These are phyloP conservation scores for Allomyces macrogynus DNA, from an alignment of 192 early-diverging fungal genomes.

Conservation along the genomic window DNA sequence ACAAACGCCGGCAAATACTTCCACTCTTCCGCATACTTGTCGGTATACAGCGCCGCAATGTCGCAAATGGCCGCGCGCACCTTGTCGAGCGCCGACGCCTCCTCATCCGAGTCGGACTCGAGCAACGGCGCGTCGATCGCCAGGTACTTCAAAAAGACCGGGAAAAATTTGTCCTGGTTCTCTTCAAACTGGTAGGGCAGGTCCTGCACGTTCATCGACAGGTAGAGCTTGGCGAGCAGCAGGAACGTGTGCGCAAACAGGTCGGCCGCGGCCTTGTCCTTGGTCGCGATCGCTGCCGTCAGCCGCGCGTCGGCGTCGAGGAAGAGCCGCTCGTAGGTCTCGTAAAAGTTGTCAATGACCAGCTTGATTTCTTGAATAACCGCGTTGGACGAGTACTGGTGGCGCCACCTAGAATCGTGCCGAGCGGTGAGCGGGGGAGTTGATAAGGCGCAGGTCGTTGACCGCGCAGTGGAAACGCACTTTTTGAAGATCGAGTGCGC, in stretches of 20 bases:
- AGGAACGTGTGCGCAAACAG: slow-evolving; percentile 51
- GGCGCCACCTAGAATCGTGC: slow-evolving; percentile 47
- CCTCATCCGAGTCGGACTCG: slow-evolving; percentile 50
- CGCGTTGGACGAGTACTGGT: slow-evolving; percentile 52
- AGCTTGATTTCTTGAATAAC: slow-evolving; percentile 81
- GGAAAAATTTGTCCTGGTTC: slow-evolving; percentile 62
- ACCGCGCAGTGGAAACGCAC: slow-evolving; percentile 7
- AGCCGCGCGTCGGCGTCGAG: slow-evolving; percentile 57
- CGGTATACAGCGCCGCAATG: slow-evolving; percentile 69
- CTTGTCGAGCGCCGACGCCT: slow-evolving; percentile 62
- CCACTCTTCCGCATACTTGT: slow-evolving; percentile 83
- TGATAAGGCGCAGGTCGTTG: no score
- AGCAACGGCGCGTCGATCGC: slow-evolving; percentile 54
- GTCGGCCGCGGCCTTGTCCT: slow-evolving; percentile 39
- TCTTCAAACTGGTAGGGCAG: slow-evolving; percentile 94
- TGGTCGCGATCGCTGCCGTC: slow-evolving; percentile 42
- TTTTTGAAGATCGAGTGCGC: slow-evolving; percentile 88
- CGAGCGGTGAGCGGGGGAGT: not conserved
- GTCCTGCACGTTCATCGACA: slow-evolving; percentile 89
- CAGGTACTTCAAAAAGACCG: slow-evolving; percentile 73
- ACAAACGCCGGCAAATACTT: slow-evolving; percentile 59
- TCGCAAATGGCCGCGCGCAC: slow-evolving; percentile 88
- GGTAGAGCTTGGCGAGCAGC: slow-evolving; percentile 73
- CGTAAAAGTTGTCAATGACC: slow-evolving; percentile 67
- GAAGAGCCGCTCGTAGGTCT: slow-evolving; percentile 63